These are phyloP conservation scores for Saksenaea vasiformis DNA, from an alignment of 371 early-diverging fungal species.

Conservation along the genomic window DNA sequence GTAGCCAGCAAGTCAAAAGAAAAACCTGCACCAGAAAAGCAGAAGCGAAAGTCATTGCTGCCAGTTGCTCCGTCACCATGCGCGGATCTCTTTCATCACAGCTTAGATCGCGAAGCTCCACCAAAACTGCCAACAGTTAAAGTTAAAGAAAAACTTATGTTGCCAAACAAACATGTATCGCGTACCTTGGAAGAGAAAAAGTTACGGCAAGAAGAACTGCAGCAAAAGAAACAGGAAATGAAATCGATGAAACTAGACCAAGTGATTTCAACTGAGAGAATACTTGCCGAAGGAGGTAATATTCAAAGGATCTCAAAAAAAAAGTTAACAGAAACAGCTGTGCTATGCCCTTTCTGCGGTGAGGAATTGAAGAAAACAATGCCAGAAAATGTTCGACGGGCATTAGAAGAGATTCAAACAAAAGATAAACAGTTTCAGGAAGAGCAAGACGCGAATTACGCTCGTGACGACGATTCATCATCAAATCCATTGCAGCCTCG, in stretches of 20 bases:
- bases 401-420: not conserved
- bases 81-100: not conserved
- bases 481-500: not conserved
- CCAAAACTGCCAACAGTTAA: not conserved
- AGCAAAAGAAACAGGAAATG: not conserved
- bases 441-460: not conserved
- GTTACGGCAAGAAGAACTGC: not conserved
- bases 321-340: not conserved
- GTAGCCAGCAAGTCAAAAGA: not conserved
- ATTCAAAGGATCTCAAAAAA: not conserved
- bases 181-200: not conserved
- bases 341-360: not conserved
- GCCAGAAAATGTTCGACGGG: not conserved
- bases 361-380: not conserved
- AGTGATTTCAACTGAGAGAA: not conserved
- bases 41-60: not conserved
- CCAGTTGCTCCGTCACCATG: not conserved
- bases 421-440: not conserved
- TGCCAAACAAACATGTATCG: not conserved
- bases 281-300: not conserved
- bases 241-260: not conserved
- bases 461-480: not conserved
- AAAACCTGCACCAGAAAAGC: not conserved
- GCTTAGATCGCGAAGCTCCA: not conserved
- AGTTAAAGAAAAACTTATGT: not conserved